Base-by-base conservation (phyloP, 73 alveolate species). In the Paramecium caudatum region DNA sequence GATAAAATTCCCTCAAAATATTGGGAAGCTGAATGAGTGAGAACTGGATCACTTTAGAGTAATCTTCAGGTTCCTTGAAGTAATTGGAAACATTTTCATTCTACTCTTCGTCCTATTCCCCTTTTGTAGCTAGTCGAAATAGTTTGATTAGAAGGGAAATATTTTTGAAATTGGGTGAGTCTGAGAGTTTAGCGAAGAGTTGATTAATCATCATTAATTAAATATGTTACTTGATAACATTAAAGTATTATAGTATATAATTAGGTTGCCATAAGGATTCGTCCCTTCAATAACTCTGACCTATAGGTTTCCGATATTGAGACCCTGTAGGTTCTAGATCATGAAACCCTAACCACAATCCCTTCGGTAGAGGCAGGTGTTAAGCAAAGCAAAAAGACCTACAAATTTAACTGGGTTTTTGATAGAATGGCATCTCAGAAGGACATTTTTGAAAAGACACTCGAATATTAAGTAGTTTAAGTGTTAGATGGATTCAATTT, bases 221-320 rank as follows among this genome's bases (percentile, higher is more conserved):
- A 68, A 68, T 34, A 68, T 68, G 84, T 55, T 55, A 55, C 83
- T 65, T 30, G 88, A 74, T 13, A 74, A 74, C 68, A 74, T 74
- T 1, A 74, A 74, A 37, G 88, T 74, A 74, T 34, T 21, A n/a
- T 74, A 19, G 30, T 33, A 65, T 32, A 17, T 21, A 16, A 15
- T 41, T 41, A 74, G 88, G 88, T 74, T 39, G 62, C 46, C 30
- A 37, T 74, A 21, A n/a, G 88, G 21, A 43, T 74, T 10, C 17
- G 69, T 9, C 88, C 88, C 9, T 16, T 74, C 9, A 74, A 41
- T 17, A 3, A 74, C 9, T 0, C 17, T 21, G 88, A 74, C 1
- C 39, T 74, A 7, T 63, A 74, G 9, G 19, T 16, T 74, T n/a
- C 12, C 7, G 68, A 74, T 12, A 74, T 34, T 7, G 0, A 47